A percentile compares a stretch with the other conserved stretches of the same genome.
Conservation (phyloP, 192 early-diverging fungal species). For the Entomortierella lignicola region DNA sequence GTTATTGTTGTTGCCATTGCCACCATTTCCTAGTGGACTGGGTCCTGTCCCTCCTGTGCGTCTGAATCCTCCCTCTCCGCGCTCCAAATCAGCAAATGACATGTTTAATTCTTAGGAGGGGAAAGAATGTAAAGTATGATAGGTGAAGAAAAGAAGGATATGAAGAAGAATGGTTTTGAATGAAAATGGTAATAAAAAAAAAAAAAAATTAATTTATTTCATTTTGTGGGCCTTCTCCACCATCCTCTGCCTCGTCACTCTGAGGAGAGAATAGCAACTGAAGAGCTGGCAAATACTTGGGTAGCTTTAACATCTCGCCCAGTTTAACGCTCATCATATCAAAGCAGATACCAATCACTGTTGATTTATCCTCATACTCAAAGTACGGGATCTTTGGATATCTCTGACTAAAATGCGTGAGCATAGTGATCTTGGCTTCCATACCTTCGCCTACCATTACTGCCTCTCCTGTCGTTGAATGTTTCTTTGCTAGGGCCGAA, state of each 20-base stretch:
- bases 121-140: neutral
- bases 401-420: conserved; percentile 98
- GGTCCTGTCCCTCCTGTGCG: conserved; percentile 16
- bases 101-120: conserved; percentile 34
- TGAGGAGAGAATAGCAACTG: conserved; percentile 62
- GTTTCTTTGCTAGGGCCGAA: conserved; percentile 84
- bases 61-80: conserved; percentile 49
- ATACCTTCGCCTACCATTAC: conserved; percentile 86
- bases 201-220: conserved; percentile 15
- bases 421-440: conserved; percentile 83
- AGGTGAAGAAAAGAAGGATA: neutral
- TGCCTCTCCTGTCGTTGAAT: conserved; percentile 90
- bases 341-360: conserved; percentile 75
- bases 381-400: conserved; percentile 88
- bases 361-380: conserved; percentile 47
- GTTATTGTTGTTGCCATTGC: neutral
- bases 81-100: conserved; percentile 77
- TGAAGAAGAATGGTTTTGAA: neutral
- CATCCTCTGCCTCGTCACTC: conserved; percentile 55
- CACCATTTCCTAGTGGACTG: conserved; percentile 17
- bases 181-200: conserved; percentile 3
- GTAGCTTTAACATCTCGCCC: conserved; percentile 60
- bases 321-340: conserved; percentile 78
- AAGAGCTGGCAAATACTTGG: conserved; percentile 65
- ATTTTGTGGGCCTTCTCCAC: conserved; percentile 44